Conservation (phyloP, 2,329 filamentous ascomycete genomes). For the Ophiosphaerella narmari region DNA sequence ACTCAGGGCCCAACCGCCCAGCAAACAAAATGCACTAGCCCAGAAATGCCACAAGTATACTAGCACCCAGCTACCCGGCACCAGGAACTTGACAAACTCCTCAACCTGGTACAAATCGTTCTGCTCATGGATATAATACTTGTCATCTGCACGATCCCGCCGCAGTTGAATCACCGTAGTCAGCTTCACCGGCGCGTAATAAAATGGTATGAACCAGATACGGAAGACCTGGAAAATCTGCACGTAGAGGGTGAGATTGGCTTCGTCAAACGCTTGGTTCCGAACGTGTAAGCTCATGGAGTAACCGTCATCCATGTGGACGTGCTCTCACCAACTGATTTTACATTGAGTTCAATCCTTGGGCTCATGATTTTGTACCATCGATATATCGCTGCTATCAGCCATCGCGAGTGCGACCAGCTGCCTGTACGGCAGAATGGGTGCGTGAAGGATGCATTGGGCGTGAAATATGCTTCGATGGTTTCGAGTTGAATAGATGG, state of each 20-base stretch:
- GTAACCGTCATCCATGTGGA: not conserved
- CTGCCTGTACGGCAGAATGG: conserved; percentile 73
- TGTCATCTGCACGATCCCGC: conserved; percentile 47
- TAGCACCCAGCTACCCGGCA: conserved; percentile 61
- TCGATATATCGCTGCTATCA: conserved; percentile 70
- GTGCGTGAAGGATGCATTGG: conserved; percentile 74
- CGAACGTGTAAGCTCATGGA: too few relatives aligned
- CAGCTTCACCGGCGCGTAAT: conserved; percentile 69
- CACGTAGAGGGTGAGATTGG: conserved; percentile 71
- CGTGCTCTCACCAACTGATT: conserved; percentile 57
- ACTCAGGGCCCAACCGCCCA: conserved; percentile 59
- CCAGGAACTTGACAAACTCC: conserved; percentile 74
- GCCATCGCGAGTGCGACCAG: conserved; percentile 66
- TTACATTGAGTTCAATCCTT: conserved; percentile 68
- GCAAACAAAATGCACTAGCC: conserved; percentile 66
- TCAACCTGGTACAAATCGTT: conserved; percentile 81
- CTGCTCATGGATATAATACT: conserved; percentile 75
- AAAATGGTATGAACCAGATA: conserved; percentile 77
- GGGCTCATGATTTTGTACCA: conserved; percentile 83
- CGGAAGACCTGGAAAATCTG: conserved; percentile 75
- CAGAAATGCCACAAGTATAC: conserved; percentile 68
- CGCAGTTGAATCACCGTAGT: conserved; percentile 70
- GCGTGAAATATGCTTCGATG: conserved; percentile 74
- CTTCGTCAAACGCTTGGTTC: conserved; percentile 66
- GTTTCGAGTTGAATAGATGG: conserved; percentile 68